These are phyloP conservation scores for Cornus kousa DNA, from an alignment of 148 eudicot species.

Conservation along the genomic window DNA sequence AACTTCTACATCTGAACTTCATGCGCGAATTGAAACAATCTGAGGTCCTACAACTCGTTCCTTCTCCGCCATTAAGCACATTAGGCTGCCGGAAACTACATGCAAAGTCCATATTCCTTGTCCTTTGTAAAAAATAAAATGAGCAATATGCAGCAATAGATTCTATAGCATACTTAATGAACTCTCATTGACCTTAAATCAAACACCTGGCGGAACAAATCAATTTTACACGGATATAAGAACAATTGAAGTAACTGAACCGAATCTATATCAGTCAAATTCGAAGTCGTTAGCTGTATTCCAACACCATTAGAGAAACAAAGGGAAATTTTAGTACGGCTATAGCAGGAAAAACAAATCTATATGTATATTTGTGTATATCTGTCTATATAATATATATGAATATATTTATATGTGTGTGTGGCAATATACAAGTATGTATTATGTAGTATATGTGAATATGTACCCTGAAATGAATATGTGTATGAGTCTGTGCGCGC, in stretches of 20 bases:
- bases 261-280: not conserved
- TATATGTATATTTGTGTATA: too few relatives aligned
- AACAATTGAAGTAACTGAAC: not conserved
- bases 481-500: not conserved
- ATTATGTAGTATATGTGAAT: not conserved
- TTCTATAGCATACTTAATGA: constrained; percentile 7
- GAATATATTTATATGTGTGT: not conserved
- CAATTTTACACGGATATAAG: not conserved
- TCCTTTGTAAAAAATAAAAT: not conserved
- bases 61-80: constrained; percentile 40
- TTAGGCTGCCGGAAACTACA: constrained; percentile 58
- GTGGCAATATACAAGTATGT: not conserved
- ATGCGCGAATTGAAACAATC: constrained; percentile 28
- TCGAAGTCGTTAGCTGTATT: not conserved
- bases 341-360: not conserved
- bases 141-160: constrained; percentile 1
- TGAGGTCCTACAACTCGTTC: constrained; percentile 28
- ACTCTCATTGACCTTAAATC: constrained; percentile 31
- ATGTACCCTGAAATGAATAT: not conserved
- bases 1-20: constrained; percentile 27
- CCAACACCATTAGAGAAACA: not conserved
- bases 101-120: constrained; percentile 48
- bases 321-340: not conserved
- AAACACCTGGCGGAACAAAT: constrained; percentile 24
- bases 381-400: too few relatives aligned